Base-by-base conservation (phyloP, 2,329 filamentous ascomycete genomes). In the Fonsecaea monophora region DNA sequence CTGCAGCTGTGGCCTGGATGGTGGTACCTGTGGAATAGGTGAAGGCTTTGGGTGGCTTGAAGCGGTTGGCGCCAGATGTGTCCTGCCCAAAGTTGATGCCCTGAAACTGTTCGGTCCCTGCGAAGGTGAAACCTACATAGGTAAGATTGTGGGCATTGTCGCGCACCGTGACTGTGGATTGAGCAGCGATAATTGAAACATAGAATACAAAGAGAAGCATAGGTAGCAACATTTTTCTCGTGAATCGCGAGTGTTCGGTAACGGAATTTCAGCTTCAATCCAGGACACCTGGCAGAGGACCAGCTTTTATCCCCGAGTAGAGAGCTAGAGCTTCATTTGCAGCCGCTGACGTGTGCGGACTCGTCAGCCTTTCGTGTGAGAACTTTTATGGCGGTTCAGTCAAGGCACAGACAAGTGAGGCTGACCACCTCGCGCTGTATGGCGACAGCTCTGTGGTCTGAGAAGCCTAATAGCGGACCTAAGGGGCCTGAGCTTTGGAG, bases 11-110 rank as follows among this genome's bases (percentile, higher is more conserved):
- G 5, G 74, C 74, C 30, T 68, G 55, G 30, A 70, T 58, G 12
- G 72, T 63, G 4, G 70, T 74, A 25, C 72, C 72, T 38, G 73
- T 72, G 63, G 69, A 71, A 37, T 70, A 64, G 34, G 68, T 57
- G 50, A 70, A 72, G 3, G 71, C 71, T 60, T 72, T 67, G 9
- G 74, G 74, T 4, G 73, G 66, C 48, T 73, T 74, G 72, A 73
- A 75, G 50, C 74, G 70, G 62, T 75, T 75, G 30, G 70, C 38
- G 21, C 74, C 73, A 7, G 70, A 68, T 10, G 74, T 75, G 53
- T 75, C 74, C n/a, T 73, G 69, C 8, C 72, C 74, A 58, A 71
- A 75, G 34, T 68, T 73, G n/a, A 75, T 68, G 21, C 70, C 71
- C 32, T 73, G 55, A 18, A 72, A 75, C 8, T 73, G 71, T 3